Base-by-base conservation (phyloP, 1,139 yeast genomes). In the Suhomyces yuchorum region DNA sequence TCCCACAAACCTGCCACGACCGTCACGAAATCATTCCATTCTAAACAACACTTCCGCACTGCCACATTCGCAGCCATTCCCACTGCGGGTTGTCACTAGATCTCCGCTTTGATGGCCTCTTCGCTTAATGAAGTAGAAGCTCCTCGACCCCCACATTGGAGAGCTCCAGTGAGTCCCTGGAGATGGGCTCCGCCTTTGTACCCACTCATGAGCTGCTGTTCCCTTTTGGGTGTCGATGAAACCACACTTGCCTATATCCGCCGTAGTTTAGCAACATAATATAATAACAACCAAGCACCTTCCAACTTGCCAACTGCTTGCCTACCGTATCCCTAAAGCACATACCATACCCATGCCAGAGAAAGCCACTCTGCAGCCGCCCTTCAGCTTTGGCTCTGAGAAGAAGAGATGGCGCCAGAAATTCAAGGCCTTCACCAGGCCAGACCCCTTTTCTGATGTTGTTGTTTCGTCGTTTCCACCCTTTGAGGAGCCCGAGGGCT, bases 391-490 rank as follows among this genome's bases (percentile, higher is more conserved):
- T 8, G 23, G 9, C 14, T 5, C 22, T 8, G 39, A 37, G 8
- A 22, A 36, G 20, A 34, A 34, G 17, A 12, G 17, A 18, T 35
- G 44, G 44, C 35, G 40, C 28, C 15, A 26, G 9, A 28, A 28
- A 24, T 24, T 37, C 45, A 42, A 17, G 32, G 37, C 18, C 14
- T 14, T 35, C 4, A 4, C 24, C n/a, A 28, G 22, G 12, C 22
- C 32, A 37, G 32, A 24, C 35, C 5, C 35, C 8, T 34, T 28
- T 1, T 33, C 40, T 8, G 28, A 14, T 12, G 34, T 30, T 2
- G 22, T 44, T 19, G 32, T 26, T 8, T 40, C 47, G 15, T 28
- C 44, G 23, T 40, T 40, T 17, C 47, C 47, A 5, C 19, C 34
- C 5, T 36, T 45, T 32, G 44, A 40, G 3, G n/a, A 23, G 20